Evolutionary conservation across 768 basidiomycete species (phyloP).

Genomic region (Flagelloscypha sp.): DNA sequence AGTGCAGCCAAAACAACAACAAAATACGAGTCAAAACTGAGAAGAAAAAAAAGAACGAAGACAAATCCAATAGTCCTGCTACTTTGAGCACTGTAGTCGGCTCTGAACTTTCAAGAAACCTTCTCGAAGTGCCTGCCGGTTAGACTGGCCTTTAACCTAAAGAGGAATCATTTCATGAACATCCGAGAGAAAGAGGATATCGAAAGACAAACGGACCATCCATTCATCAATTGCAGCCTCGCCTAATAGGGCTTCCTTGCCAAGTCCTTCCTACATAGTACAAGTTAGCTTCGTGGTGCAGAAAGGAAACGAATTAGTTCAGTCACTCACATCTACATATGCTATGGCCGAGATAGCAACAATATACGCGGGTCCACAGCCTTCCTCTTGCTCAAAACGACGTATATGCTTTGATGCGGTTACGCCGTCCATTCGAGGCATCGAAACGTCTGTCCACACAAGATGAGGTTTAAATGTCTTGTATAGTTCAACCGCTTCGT

Average conservation of each 20-base stretch:
- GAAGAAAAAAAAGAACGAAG: no score
- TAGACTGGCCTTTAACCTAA: constrained; percentile 10
- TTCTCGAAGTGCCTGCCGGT: constrained; percentile 5
- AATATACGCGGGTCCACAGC: constrained; percentile 8
- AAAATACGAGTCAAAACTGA: no score
- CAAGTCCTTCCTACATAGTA: constrained; percentile 6
- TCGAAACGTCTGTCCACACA: constrained; percentile 12
- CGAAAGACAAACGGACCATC: constrained; percentile 4
- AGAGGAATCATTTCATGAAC: no score
- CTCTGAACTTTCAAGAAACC: no score
- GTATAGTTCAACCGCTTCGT: constrained; percentile 7
- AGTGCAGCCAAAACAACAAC: no score
- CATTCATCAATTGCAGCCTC: constrained; percentile 9
- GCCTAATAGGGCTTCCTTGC: constrained; percentile 5
- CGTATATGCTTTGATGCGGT: constrained; percentile 10
- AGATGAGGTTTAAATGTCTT: constrained; percentile 8
- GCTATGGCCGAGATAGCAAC: constrained; percentile 10
- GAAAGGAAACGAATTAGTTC: not conserved
- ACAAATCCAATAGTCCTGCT: no score
- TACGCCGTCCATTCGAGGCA: constrained; percentile 9
- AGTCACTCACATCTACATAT: constrained; percentile 6
- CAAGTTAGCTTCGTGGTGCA: not conserved
- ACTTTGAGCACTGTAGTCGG: no score
- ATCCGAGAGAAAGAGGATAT: not conserved
- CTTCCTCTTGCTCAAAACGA: constrained; percentile 6